Conservation (phyloP, 306 rosid species). For the Quercus glauca region DNA sequence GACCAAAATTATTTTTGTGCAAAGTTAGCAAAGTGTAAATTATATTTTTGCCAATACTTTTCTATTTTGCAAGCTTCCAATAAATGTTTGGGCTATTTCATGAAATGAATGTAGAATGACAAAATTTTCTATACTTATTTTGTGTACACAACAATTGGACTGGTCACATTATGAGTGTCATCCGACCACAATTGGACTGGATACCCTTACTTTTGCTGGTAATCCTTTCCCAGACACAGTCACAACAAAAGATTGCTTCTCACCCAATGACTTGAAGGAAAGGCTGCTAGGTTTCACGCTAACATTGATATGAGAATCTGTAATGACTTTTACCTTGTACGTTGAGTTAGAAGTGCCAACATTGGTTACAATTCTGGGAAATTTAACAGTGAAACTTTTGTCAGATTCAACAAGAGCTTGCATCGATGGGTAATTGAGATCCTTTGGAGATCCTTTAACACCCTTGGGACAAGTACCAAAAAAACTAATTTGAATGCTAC, state of each 20-base stretch:
- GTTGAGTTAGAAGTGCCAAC: slow-evolving; percentile 27
- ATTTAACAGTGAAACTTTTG: not conserved
- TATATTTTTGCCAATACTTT: no score
- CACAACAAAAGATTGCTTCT: slow-evolving; percentile 27
- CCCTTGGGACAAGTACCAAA: not conserved
- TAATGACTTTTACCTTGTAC: slow-evolving; percentile 10
- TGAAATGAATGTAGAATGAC: no score
- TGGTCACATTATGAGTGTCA: slow-evolving; percentile 22
- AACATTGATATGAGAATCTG: not conserved
- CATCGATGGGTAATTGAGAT: slow-evolving; percentile 35
- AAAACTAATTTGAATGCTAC: not conserved
- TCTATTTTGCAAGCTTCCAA: no score
- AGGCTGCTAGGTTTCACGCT: slow-evolving; percentile 25
- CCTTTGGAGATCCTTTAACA: not conserved
- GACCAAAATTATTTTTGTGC: no score
- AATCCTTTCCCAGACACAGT: slow-evolving; percentile 7
- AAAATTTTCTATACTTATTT: no score
- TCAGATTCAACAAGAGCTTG: not conserved
- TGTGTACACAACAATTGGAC: slow-evolving; percentile 19
- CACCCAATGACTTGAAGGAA: slow-evolving; percentile 19
- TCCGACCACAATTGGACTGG: slow-evolving; percentile 24
- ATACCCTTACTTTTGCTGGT: not conserved
- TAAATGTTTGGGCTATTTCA: no score
- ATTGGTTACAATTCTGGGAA: slow-evolving; percentile 24
- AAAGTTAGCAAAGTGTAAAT: no score